Evolutionary conservation across 441 rosid genomes (phyloP), one percentile per base, ranked within the genome.

Genomic region (Gossypium davidsonii): DNA sequence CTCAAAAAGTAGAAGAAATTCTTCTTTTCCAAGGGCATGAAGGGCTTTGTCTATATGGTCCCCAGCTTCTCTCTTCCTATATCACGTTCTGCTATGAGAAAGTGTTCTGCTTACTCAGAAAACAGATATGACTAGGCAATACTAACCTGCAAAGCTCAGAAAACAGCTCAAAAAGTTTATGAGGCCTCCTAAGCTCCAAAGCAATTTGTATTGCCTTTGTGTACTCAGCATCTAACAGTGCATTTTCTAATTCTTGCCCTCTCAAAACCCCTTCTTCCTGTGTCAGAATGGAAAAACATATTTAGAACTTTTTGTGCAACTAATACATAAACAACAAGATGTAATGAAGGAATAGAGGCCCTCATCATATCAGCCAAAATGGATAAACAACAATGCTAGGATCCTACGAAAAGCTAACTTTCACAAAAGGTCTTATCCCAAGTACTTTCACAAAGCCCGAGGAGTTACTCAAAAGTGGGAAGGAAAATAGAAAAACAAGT

Each of bases 231-330:
- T 92, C 96, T 74, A 89, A 59, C 28, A 90, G 83, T 52, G 96
- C 98, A 83, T 92, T 94, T 80, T 92, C 98, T 79, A 92, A 78
- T 74, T 92, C 98, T 81, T 91, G 98, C 59, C 94, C 86, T 83
- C 79, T 90, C 82, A 94, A 75, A 74, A 91, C 83, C 26, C 81
- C 82, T 88, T 90, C 91, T 75, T 88, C 99, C 99, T 94, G 86
- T 55, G 82, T 58, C 48, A 56, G 51, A 74, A 83, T 59, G 68
- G 34, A 44, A 44, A 59, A 15, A 58, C 28, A 21, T 4, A 14
- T 20, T 58, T 20, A 26, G 46, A 46, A 44, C 20, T 26, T 34
- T 37, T 49, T 67, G 3, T 18, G 14, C 39, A 14, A 26, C 39
- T 23, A n/a, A 25, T 23, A 21, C 34, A 44, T 65, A 65, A 62